phyloP scores from a whole-genome alignment of 1,284 basidiomycete species.

The Ceratobasidium sp. region DNA sequence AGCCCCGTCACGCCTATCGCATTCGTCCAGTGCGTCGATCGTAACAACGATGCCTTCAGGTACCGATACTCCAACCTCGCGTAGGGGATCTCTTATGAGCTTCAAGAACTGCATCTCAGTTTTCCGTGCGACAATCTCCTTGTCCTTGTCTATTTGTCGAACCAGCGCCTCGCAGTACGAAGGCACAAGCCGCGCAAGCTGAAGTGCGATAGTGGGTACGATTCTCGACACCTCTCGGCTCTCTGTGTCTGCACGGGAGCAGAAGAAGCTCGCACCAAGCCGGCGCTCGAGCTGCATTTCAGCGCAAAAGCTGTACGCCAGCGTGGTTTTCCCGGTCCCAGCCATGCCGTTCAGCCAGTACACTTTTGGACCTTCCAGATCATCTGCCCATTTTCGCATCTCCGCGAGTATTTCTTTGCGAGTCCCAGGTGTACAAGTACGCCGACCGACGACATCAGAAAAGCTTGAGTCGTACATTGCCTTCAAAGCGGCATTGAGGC shows the following conservation, averaged over 20 bases:
- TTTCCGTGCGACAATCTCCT: slow-evolving; percentile 46
- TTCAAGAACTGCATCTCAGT: slow-evolving; percentile 47
- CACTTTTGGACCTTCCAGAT: slow-evolving; percentile 48
- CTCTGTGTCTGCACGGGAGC: slow-evolving; percentile 49
- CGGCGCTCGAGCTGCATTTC: slow-evolving; percentile 42
- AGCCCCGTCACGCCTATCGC: slow-evolving; percentile 42
- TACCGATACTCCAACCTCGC: neutral
- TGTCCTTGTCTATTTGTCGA: slow-evolving; percentile 29
- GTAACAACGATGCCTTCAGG: neutral
- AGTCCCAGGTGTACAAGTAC: slow-evolving; percentile 51
- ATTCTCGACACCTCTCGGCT: slow-evolving; percentile 47
- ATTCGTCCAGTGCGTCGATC: slow-evolving; percentile 54
- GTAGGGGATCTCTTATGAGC: slow-evolving; percentile 42
- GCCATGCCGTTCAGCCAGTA: slow-evolving; percentile 53
- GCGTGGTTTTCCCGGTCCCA: slow-evolving; percentile 51
- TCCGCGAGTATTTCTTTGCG: slow-evolving; percentile 47
- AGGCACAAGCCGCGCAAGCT: slow-evolving; percentile 47
- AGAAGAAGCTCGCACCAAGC: slow-evolving; percentile 51
- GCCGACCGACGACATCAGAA: neutral
- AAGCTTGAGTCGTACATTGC: slow-evolving; percentile 7
- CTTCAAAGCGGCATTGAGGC: neutral
- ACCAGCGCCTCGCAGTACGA: neutral
- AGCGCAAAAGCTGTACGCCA: slow-evolving; percentile 48
- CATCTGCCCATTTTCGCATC: slow-evolving; percentile 49
- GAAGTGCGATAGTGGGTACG: slow-evolving; percentile 48